These are phyloP conservation scores for Deakozyma indianensis DNA, from an alignment of 805 yeast species.

Conservation along the genomic window DNA sequence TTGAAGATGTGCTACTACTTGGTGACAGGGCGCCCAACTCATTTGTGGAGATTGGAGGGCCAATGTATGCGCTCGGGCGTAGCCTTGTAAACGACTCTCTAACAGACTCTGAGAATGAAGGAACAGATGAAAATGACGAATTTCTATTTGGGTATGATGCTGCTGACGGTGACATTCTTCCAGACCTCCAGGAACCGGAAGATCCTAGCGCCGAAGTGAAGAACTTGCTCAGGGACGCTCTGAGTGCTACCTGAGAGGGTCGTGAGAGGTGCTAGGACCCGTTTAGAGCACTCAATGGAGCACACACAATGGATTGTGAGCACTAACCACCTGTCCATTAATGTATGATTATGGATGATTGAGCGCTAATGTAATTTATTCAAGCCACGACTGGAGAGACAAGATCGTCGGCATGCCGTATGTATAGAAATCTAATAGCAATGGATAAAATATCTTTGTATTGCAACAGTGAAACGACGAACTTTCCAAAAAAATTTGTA, in stretches of 20 bases:
- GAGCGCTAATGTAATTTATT: too few relatives aligned
- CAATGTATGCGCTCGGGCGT: constrained; percentile 14
- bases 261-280: too few relatives aligned
- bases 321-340: too few relatives aligned
- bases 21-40: constrained; percentile 20
- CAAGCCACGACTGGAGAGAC: too few relatives aligned
- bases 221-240: neutral
- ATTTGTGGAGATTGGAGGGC: constrained; percentile 22
- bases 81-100: neutral
- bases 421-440: too few relatives aligned
- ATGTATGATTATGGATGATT: too few relatives aligned
- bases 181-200: neutral
- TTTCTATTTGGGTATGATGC: neutral
- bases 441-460: too few relatives aligned
- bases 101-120: neutral
- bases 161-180: neutral
- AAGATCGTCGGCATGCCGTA: too few relatives aligned
- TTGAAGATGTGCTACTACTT: constrained; percentile 21
- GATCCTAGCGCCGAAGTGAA: neutral
- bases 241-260: too few relatives aligned
- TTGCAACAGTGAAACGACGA: too few relatives aligned
- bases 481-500: neutral
- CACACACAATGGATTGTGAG: too few relatives aligned
- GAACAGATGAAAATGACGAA: neutral
- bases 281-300: too few relatives aligned